Evolutionary conservation across 495 filamentous ascomycete genomes (phyloP).

Genomic region (Podospora bellae-mahoneyi): DNA sequence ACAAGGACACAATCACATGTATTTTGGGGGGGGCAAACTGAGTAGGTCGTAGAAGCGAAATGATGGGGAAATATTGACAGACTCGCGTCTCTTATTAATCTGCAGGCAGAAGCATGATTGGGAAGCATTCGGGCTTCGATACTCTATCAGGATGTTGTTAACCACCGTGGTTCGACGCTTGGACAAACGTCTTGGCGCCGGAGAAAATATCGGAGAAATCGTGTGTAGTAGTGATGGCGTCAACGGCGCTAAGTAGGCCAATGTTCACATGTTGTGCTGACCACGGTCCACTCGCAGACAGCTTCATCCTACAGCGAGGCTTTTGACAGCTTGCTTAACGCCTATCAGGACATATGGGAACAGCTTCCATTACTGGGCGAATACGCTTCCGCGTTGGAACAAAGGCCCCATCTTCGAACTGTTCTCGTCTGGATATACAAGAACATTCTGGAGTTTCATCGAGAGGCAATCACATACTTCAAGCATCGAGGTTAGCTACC

Average conservation of each 20-base stretch:
- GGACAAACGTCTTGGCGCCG: constrained; percentile 14
- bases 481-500: constrained; percentile 15
- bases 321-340: too few species aligned
- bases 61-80: background rate
- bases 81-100: background rate
- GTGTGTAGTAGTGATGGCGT: constrained; percentile 23
- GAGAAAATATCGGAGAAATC: constrained; percentile 25
- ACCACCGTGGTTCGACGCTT: background rate
- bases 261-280: too few species aligned
- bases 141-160: background rate
- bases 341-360: too few species aligned
- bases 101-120: background rate
- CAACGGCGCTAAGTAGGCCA: constrained; percentile 15
- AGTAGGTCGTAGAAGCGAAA: background rate
- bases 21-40: too few species aligned
- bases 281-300: too few species aligned
- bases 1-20: constrained; percentile 7
- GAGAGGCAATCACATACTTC: constrained; percentile 33
- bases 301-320: too few species aligned
- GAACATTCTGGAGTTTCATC: constrained; percentile 48
- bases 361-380: too few species aligned
- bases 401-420: constrained; percentile 27
- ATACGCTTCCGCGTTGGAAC: too few species aligned
- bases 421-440: constrained; percentile 37
- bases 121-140: background rate